phyloP scores from a whole-genome alignment of 129 eudicot species.

The carrot (Daucus carota) region DH1_v3.0 NC_030383.2:13075001-13075500 shows the following conservation, averaged over 20 bases:
- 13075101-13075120: slow-evolving; percentile 43
- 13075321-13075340: slow-evolving; percentile 76
- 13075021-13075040: slow-evolving; percentile 91
- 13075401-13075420: slow-evolving; percentile 87
- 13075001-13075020: slow-evolving; percentile 95
- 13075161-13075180: slow-evolving; percentile 70
- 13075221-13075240: slow-evolving; percentile 67
- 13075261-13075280: slow-evolving; percentile 59
- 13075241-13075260: slow-evolving; percentile 62
- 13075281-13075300: slow-evolving; percentile 91
- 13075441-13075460: slow-evolving; percentile 69
- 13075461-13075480: slow-evolving; percentile 49
- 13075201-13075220: slow-evolving; percentile 60
- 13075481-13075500: slow-evolving; percentile 62
- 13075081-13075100: slow-evolving; percentile 79
- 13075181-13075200: slow-evolving; percentile 63
- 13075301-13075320: slow-evolving; percentile 94
- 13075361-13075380: slow-evolving; percentile 99
- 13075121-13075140: slow-evolving; percentile 62
- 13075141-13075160: slow-evolving; percentile 72
- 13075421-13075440: slow-evolving; percentile 68
- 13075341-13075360: slow-evolving; percentile 98
- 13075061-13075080: slow-evolving; percentile 90
- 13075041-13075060: slow-evolving; percentile 80
- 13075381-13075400: slow-evolving; percentile 95